Percentiles rank a stretch among this genome's conserved stretches.
Conservation (phyloP, 2,329 filamentous ascomycete genomes). For the Botrytis elliptica region DNA sequence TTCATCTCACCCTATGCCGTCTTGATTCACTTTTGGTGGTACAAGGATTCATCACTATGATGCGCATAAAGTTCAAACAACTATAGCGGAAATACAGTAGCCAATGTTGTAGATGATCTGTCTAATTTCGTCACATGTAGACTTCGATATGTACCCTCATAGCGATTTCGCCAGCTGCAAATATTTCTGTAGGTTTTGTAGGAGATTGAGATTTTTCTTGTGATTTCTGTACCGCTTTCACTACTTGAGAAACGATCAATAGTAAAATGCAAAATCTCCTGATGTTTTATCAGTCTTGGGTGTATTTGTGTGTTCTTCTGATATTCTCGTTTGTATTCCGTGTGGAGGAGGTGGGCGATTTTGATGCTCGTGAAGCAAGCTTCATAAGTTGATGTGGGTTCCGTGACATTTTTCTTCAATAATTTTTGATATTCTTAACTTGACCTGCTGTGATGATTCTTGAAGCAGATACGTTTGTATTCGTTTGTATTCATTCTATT, state of each 20-base stretch:
- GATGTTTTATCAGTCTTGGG: neutral
- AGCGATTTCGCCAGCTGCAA: neutral
- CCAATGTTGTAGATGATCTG: too few species aligned
- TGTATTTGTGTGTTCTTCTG: neutral
- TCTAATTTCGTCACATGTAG: neutral
- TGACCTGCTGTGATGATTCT: neutral
- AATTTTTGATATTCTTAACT: neutral
- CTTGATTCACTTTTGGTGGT: neutral
- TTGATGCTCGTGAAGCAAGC: neutral
- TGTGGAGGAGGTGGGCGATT: neutral
- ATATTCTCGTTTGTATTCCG: fast-evolving
- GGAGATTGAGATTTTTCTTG: neutral
- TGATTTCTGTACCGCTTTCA: neutral
- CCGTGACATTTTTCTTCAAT: neutral
- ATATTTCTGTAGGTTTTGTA: too few species aligned
- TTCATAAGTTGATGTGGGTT: neutral
- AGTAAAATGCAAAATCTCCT: fast-evolving
- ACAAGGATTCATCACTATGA: neutral
- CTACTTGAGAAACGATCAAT: neutral
- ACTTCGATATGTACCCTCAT: fast-evolving
- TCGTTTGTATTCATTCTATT: too few species aligned
- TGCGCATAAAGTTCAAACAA: neutral
- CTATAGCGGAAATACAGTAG: too few species aligned
- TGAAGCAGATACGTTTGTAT: neutral
- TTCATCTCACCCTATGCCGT: fast-evolving